Evolutionary conservation across 2,329 filamentous ascomycete species (phyloP), one percentile per base, ranked within the genome.

Genomic region (Atkinsonella hypoxylon): DNA sequence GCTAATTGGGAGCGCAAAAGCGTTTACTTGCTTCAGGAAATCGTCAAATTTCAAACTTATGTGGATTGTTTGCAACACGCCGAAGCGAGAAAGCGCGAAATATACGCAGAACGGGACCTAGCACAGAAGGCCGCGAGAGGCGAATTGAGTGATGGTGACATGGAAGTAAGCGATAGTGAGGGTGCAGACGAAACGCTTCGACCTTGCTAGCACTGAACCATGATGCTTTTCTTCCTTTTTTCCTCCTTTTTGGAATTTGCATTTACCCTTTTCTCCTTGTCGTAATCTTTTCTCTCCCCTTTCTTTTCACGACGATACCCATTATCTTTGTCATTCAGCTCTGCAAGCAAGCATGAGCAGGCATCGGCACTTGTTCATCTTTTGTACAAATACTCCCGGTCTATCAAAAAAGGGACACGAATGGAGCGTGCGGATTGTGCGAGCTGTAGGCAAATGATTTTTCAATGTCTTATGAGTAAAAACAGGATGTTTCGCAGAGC

Each of bases 1-100:
- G 77, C 83, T 18, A 98, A 98, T 67, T 98, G 93, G 91, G 90
- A 98, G 72, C 83, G 86, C 62, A 97, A 97, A 72, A 94, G 88
- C 51, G 84, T 87, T 31, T 95, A 97, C 64, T 71, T 98, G 40
- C 75, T 97, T 12, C 77, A 87, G 36, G 93, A 98, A 70, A 96
- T 94, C 65, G 89, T 97, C 67, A 97, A 97, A 68, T 97, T 95
- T 70, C 77, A 85, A 53, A 97, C 90, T 0, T 98, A 97, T 62
- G 90, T 96, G 58, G 93, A 97, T 65, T 83, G 82, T 34, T 71
- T 98, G 47, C 76, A 82, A 52, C 78, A 80, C 38, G 90, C 90
- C 0, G 80, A 86, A 58, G 69, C 64, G 32, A 76, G 81, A 50
- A 89, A 86, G 63, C 76, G 79, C 44, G 83, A 83, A 62, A 83